These are phyloP conservation scores for Xylaria sp. DNA, from an alignment of 2,329 filamentous ascomycete genomes.

Conservation along the genomic window DNA sequence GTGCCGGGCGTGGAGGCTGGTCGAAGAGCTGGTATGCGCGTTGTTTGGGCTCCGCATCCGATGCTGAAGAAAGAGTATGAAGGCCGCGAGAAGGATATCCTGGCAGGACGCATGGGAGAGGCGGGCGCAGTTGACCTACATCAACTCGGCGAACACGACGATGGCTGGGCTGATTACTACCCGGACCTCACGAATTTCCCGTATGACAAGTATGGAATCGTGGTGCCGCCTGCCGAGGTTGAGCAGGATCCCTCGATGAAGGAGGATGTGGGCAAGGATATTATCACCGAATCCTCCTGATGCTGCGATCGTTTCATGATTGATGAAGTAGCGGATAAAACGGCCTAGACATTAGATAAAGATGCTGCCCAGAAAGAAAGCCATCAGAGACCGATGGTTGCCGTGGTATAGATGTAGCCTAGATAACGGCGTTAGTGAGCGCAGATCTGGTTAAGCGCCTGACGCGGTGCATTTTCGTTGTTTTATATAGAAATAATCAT, in stretches of 20 bases:
- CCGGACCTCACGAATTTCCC: slow-evolving; percentile 59
- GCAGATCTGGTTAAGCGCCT: background rate
- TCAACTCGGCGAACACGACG: slow-evolving; percentile 61
- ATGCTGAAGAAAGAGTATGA: slow-evolving; percentile 76
- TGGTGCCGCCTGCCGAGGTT: slow-evolving; percentile 51
- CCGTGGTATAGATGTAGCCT: background rate
- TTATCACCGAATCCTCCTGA: slow-evolving; percentile 20
- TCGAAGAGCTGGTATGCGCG: slow-evolving; percentile 89
- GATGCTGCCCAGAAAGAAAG: background rate
- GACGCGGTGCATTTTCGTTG: background rate
- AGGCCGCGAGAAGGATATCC: slow-evolving; percentile 77
- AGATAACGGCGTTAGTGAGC: background rate
- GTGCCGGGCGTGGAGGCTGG: slow-evolving; percentile 93
- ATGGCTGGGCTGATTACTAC: slow-evolving; percentile 67
- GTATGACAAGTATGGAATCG: slow-evolving; percentile 64
- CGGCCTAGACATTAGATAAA: background rate
- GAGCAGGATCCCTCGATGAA: slow-evolving; percentile 52
- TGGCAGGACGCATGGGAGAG: slow-evolving; percentile 81
- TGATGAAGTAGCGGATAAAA: background rate
- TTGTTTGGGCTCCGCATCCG: slow-evolving; percentile 88
- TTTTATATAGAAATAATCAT: background rate
- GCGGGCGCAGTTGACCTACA: slow-evolving; percentile 61
- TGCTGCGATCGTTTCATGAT: background rate
- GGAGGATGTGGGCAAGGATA: slow-evolving; percentile 40
- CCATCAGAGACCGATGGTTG: background rate